Evolutionary conservation across 2,329 filamentous ascomycete species (phyloP).

Genomic region (Penicillium brasilianum): DNA sequence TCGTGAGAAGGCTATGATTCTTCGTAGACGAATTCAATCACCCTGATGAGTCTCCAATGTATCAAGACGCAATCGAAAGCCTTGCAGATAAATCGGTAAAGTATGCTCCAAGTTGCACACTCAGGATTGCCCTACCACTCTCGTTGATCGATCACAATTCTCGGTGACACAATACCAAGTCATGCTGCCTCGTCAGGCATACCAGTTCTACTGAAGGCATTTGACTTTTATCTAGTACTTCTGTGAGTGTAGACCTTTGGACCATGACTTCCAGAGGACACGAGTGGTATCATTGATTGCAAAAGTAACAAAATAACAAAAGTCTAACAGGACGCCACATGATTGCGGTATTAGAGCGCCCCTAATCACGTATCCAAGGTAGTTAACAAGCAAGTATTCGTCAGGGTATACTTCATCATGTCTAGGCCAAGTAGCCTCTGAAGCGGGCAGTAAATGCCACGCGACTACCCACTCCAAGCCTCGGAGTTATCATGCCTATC

Average conservation of each 20-base stretch:
- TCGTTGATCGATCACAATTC: not conserved
- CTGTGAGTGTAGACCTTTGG: too few relatives aligned
- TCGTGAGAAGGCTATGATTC: too few relatives aligned
- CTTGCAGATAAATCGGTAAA: not conserved
- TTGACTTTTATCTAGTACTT: not conserved
- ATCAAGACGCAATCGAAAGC: too few relatives aligned
- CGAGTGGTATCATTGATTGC: conserved; percentile 33
- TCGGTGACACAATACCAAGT: not conserved
- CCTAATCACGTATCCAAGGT: not conserved
- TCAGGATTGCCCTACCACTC: not conserved
- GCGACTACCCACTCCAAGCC: conserved; percentile 29
- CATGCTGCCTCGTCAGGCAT: not conserved
- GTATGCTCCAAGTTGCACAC: not conserved
- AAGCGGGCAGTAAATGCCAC: not conserved
- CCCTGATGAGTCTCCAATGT: too few relatives aligned
- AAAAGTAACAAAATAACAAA: conserved; percentile 16
- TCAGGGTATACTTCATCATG: conserved; percentile 12
- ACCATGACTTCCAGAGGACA: conserved; percentile 4
- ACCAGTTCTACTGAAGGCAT: not conserved
- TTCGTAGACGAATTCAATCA: too few relatives aligned
- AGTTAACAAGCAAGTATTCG: conserved; percentile 12
- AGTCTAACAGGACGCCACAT: conserved; percentile 20
- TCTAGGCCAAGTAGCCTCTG: not conserved
- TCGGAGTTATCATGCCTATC: conserved; percentile 34
- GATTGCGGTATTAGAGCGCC: conserved; percentile 17